Base-by-base conservation (phyloP, 306 rosid genomes). In the Medicago arabica region DNA sequence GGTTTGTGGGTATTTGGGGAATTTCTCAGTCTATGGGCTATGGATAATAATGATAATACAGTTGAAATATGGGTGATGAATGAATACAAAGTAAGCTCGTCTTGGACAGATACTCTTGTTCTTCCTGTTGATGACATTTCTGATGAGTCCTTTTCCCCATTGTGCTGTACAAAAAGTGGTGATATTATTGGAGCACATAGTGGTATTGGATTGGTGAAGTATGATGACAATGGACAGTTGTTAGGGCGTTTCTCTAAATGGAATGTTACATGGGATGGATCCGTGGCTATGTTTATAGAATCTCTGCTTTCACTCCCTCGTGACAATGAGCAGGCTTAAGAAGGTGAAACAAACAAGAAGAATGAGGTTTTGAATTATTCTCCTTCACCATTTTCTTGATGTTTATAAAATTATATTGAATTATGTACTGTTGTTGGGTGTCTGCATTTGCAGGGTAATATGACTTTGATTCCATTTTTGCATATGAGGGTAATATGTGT, bases 31-130 rank as follows among this genome's bases (percentile, higher is more conserved):
- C 5, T 78, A 1, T 58, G 9, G 8, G 19, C 16, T 40, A 0
- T 11, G 10, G 11, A 3, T 9, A 2, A 53, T 16, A 4, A 9
- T 8, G 1, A 4, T 1, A 8, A 23, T 58, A 5, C 11, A 9
- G 10, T 21, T 11, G 76, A 67, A 0, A 60, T 78, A 74, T 78
- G 86, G 74, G 44, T 68, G 6, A 74, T 78, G 86, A 9, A 68
- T 43, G 74, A 82, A 50, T 74, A 82, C 28, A 34, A n/a, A 39
- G 67, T 61, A 74, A 41, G 21, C 17, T 68, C 80, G 2, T 83
- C 80, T 54, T 83, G 86, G 83, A 74, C 25, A 7, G 74, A 36
- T 55, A 62, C 55, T 12, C 28, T 60, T 34, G 78, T 43, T 40
- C 28, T 78, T 21, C 6, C 50, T 46, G 0, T 41, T 19, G 66